Evolutionary conservation across 306 rosid genomes (phyloP), one percentile per base, ranked within the genome.

Genomic region (Cucumis melo): DNA sequence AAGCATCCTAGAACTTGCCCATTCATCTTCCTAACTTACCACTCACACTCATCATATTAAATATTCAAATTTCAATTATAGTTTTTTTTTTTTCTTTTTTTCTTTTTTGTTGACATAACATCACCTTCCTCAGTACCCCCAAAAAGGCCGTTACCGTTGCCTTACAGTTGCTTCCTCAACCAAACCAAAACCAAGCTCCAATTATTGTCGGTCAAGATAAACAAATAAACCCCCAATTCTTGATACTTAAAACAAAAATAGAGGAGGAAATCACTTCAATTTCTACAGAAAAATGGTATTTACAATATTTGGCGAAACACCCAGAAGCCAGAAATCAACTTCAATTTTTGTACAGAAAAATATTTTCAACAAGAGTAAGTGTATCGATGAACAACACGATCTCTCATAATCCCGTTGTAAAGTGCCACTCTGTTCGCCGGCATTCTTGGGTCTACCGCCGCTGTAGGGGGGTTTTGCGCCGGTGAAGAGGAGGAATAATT

Each of bases 381-480:
- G 82, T 83, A 80, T 41, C 96, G 90, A 14, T 87, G 89, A 81
- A 84, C 86, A 14, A 82, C 83, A 12, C 98, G 97, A 76, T 90
- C 96, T 70, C 93, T 87, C 8, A 92, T 86, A 82, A 94, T 94
- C 82, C 99, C 97, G 19, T 92, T 86, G 74, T 94, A 94, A 42
- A 94, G 85, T 54, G 98, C 97, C 7, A 54, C 86, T 32, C 99
- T 88, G 73, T 94, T 94, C 0, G 88, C 92, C n/a, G 98, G 98
- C 87, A 92, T 89, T 85, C 84, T 91, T 81, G 83, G 81, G 72
- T 10, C 77, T 44, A 83, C 80, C 5, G 67, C 75, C 7, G 81
- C 79, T 86, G 13, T 1, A 2, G 32, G 20, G 20, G 56, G 56
- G 16, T 63, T 50, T 3, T 50, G 15, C 44, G 61, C 1, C 73